Percentiles rank a stretch among this genome's conserved stretches.
These are phyloP conservation scores for Madurella fahalii DNA, from an alignment of 2,329 filamentous ascomycete species.

Conservation along the genomic window DNA sequence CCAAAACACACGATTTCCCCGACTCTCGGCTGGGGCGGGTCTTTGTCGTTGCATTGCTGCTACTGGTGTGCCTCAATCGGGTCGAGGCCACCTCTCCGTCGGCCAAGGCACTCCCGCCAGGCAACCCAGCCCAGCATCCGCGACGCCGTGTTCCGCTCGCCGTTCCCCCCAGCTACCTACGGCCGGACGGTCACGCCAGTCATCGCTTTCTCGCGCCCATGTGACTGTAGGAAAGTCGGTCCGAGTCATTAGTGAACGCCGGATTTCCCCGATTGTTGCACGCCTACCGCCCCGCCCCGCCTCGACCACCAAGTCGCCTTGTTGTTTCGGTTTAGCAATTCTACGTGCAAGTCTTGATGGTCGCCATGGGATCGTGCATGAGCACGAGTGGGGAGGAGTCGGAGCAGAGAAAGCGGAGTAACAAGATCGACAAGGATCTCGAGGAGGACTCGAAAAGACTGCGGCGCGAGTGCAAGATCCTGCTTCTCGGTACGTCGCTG, in stretches of 20 bases:
- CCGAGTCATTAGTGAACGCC: slow-evolving; percentile 6
- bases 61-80: slow-evolving; percentile 1
- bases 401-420: slow-evolving; percentile 93
- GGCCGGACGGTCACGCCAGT: too few species aligned
- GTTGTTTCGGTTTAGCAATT: not conserved
- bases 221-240: too few species aligned
- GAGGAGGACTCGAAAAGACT: slow-evolving; percentile 92
- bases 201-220: too few species aligned
- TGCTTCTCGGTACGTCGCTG: slow-evolving; percentile 72
- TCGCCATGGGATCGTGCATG: slow-evolving; percentile 87
- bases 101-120: not conserved
- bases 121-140: not conserved
- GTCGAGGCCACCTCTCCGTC: slow-evolving; percentile 1
- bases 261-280: slow-evolving; percentile 10
- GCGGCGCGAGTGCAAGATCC: slow-evolving; percentile 97
- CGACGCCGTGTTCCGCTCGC: not conserved
- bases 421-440: slow-evolving; percentile 87
- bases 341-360: slow-evolving; percentile 17
- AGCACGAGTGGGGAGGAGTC: slow-evolving; percentile 81
- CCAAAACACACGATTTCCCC: not conserved
- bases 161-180: not conserved
- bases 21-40: not conserved
- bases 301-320: not conserved
- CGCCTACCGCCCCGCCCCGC: not conserved
- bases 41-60: slow-evolving; percentile 2